phyloP scores from a whole-genome alignment of 225 moss, liverwort and hornwort species.

The Polytrichum commune region DNA sequence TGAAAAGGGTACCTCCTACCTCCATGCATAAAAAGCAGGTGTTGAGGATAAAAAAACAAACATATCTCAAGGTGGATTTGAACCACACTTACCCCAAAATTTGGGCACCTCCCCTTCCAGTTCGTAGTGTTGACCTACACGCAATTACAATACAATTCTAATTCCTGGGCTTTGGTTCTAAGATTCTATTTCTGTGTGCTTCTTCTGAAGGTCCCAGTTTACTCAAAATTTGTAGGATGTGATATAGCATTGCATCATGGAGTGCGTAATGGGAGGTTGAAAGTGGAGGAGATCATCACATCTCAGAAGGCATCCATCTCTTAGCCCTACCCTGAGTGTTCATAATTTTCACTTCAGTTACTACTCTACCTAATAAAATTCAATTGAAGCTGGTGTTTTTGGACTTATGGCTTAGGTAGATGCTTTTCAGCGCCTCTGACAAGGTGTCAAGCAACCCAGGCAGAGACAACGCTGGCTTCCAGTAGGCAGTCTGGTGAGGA shows the following conservation, averaged over 20 bases:
- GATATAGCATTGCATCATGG: no score
- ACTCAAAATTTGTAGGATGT: no score
- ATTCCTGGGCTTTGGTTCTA: background rate
- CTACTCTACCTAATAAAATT: background rate
- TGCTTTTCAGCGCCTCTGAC: conserved; percentile 12
- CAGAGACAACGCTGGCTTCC: conserved; percentile 15
- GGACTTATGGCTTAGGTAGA: background rate
- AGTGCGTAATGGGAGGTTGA: no score
- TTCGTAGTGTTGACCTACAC: background rate
- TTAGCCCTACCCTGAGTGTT: background rate
- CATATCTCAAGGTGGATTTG: background rate
- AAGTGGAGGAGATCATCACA: no score
- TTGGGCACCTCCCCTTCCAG: background rate
- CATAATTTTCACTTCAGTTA: background rate
- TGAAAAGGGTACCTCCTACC: conserved; percentile 7
- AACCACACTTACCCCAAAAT: background rate
- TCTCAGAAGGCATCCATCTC: background rate
- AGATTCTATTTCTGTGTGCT: no score
- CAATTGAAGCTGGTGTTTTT: background rate
- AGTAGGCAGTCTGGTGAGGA: conserved; percentile 13
- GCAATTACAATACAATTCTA: background rate
- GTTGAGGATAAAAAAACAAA: background rate
- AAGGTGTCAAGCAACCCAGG: conserved; percentile 6
- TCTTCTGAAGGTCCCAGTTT: no score
- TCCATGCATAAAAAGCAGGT: background rate